Percentiles rank a stretch among this genome's conserved stretches.
Conservation (phyloP, 75 land plant species). For the Adiantum capillusveneris region DNA sequence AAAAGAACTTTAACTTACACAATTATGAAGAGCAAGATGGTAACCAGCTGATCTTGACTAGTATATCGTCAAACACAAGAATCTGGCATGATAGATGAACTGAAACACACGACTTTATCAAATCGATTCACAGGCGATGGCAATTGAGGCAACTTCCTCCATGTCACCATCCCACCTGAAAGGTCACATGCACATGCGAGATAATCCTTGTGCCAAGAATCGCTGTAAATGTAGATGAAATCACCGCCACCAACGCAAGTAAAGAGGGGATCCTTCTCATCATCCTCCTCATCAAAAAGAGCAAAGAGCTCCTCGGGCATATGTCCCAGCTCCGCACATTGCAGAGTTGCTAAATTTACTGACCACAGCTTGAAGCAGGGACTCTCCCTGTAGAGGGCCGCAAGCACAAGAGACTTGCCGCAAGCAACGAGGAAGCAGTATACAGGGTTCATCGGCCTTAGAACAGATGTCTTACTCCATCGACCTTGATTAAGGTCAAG, state of each 20-base stretch:
- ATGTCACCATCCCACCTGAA: slow-evolving; percentile 9
- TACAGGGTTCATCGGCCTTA: slow-evolving; percentile 40
- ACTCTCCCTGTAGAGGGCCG: slow-evolving; percentile 38
- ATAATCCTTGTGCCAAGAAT: slow-evolving; percentile 37
- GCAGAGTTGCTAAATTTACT: slow-evolving; percentile 31
- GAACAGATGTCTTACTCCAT: slow-evolving; percentile 38
- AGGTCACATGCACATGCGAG: slow-evolving; percentile 51
- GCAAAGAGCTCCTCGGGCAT: slow-evolving; percentile 40
- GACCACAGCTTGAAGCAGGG: slow-evolving; percentile 39
- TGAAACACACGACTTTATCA: slow-evolving; percentile 49
- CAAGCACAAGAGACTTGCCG: slow-evolving; percentile 38
- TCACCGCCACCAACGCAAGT: slow-evolving; percentile 48
- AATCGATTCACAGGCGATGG: slow-evolving; percentile 41
- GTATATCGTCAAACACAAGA: not conserved
- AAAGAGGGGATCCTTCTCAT: slow-evolving; percentile 46
- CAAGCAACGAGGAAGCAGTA: slow-evolving; percentile 44
- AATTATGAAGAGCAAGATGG: too few species aligned
- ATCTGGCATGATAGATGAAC: slow-evolving; percentile 29
- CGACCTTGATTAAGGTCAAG: slow-evolving; percentile 30
- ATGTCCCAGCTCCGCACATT: slow-evolving; percentile 19
- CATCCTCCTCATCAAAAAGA: slow-evolving; percentile 43
- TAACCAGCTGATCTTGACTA: too few species aligned
- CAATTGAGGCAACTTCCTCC: slow-evolving; percentile 38
- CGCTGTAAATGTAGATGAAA: slow-evolving; percentile 49
- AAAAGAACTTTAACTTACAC: too few species aligned